Conservation (phyloP, 2,329 filamentous ascomycete genomes). For the Pseudogymnoascus sp. region DNA sequence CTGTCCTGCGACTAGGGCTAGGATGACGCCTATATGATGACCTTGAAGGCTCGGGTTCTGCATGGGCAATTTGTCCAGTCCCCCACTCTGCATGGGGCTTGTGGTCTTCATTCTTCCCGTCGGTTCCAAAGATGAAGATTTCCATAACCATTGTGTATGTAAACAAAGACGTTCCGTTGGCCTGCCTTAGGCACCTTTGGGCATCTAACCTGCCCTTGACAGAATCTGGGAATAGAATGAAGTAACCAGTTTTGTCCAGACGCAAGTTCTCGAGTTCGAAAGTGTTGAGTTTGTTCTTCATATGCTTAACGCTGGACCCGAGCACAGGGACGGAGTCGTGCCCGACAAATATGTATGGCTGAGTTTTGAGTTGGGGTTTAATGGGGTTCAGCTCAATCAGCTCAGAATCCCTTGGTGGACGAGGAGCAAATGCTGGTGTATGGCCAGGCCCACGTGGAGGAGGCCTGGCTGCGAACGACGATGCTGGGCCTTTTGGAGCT, state of each 20-base stretch:
- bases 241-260: conserved; percentile 81
- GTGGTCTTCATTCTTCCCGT: conserved; percentile 12
- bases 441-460: neutral
- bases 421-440: conserved; percentile 3
- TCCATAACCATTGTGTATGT: conserved; percentile 92
- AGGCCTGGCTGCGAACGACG: conserved; percentile 39
- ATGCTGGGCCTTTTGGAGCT: conserved; percentile 69
- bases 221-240: conserved; percentile 78
- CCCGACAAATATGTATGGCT: conserved; percentile 88
- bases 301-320: conserved; percentile 74
- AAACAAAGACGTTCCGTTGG: conserved; percentile 78
- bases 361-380: conserved; percentile 59
- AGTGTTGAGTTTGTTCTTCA: conserved; percentile 80
- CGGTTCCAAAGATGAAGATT: conserved; percentile 42
- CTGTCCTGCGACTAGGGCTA: conserved; percentile 25
- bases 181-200: conserved; percentile 68
- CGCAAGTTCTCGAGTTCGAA: conserved; percentile 76
- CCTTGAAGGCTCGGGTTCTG: neutral
- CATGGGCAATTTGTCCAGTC: neutral
- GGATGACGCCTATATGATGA: neutral
- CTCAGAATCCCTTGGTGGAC: conserved; percentile 26
- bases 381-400: conserved; percentile 49
- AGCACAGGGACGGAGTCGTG: conserved; percentile 80
- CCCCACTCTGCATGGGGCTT: neutral
- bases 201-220: conserved; percentile 70